Base-by-base conservation (phyloP, 2,329 filamentous ascomycete genomes). In the Leptographium procerum region DNA sequence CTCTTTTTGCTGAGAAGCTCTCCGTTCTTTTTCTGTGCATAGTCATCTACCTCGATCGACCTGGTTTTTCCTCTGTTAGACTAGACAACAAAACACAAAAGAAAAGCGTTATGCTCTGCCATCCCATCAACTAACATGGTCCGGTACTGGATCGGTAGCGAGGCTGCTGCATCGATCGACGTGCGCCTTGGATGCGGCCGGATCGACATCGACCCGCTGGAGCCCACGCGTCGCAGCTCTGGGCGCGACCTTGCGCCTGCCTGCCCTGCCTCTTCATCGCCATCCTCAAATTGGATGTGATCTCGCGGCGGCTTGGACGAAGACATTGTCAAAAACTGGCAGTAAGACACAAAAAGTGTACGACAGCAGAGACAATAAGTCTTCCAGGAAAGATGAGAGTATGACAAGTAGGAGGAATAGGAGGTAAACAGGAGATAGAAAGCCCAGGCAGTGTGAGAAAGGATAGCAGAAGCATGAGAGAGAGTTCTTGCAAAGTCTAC, bases 11-110 rank as follows among this genome's bases (percentile, higher is more conserved):
- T 72, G 4, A 77, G n/a, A n/a, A n/a, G n/a, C n/a, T n/a, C 72
- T 26, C 69, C 67, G 45, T 72, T 72, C 61, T 77, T 75, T 28
- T 71, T 69, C 55, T 75, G 76, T 34, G 71, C 69, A 50, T 76
- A 75, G 60, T 83, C 79, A 16, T 78, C 76, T 64, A 84, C 81
- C 55, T 82, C 75, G 62, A 78, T 81, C 4, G 77, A 79, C n/a
- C 76, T 73, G 58, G 62, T 55, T 61, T 62, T 40, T 45, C 50
- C 34, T n/a, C n/a, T n/a, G n/a, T n/a, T n/a, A n/a, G n/a, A n/a
- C n/a, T n/a, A n/a, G n/a, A n/a, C n/a, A n/a, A n/a, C n/a, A n/a
- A n/a, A n/a, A n/a, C n/a, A n/a, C n/a, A n/a, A n/a, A n/a, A n/a
- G n/a, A n/a, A n/a, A n/a, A n/a, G n/a, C n/a, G n/a, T n/a, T n/a